A percentile compares a stretch with the other conserved stretches of the same genome.
Conservation (phyloP, 257 asterid species). For the Ilex asprella region DNA sequence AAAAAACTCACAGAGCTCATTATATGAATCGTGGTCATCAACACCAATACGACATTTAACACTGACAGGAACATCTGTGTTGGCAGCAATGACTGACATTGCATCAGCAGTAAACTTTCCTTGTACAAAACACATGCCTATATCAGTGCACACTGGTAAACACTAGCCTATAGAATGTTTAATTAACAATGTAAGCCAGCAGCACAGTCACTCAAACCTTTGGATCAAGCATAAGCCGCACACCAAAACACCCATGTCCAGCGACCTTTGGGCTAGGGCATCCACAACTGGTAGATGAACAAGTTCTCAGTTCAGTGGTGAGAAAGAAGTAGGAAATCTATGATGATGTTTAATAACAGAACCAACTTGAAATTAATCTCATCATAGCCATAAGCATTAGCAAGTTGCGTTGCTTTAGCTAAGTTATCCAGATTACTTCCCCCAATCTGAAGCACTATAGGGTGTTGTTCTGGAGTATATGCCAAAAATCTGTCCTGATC, state of each 20-base stretch:
- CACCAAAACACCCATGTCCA: conserved; percentile 98
- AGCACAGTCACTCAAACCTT: conserved; percentile 49
- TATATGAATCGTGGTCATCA: conserved; percentile 80
- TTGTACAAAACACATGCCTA: conserved; percentile 35
- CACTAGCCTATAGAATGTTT: conserved; percentile 7
- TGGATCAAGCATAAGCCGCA: conserved; percentile 91
- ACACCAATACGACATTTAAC: conserved; percentile 97
- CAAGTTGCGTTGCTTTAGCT: conserved; percentile 85
- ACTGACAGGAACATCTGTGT: conserved; percentile 85
- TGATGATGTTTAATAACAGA: conserved; percentile 8
- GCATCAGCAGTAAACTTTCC: conserved; percentile 97
- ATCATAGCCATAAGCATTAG: conserved; percentile 80
- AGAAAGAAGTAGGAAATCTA: conserved; percentile 7
- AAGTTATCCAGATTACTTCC: conserved; percentile 82
- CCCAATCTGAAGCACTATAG: conserved; percentile 93
- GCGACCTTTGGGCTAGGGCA: conserved; percentile 97
- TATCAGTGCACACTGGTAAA: conserved; percentile 33
- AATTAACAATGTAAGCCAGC: neutral
- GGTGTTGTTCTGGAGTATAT: conserved; percentile 88
- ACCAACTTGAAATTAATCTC: conserved; percentile 91
- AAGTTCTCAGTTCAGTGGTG: conserved; percentile 16
- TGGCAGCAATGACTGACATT: conserved; percentile 84
- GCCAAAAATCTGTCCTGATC: conserved; percentile 85
- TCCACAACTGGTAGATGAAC: conserved; percentile 64
- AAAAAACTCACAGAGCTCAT: conserved; percentile 77